Evolutionary conservation across 139 green algal species (phyloP), one percentile per base, ranked within the genome.

Genomic region (Tetradesmus lagerheimii): DNA sequence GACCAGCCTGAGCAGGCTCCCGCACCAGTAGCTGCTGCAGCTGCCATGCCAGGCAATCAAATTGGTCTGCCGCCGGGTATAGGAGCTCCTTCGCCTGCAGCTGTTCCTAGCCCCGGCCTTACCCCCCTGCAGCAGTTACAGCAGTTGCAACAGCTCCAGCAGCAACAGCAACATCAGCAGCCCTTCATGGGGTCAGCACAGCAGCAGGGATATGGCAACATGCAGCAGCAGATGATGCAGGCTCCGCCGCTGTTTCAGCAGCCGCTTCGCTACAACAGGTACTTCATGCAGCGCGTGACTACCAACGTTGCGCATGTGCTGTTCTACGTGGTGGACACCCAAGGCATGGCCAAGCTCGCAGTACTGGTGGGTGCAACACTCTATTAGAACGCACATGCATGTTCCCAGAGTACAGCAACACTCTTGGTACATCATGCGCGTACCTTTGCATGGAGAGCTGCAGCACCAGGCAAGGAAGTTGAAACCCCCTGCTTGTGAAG

Each of bases 221-320:
- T 80, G 81, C 81, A 87, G 53, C 81, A 83, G 34, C 37, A 45
- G n/a, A 3, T 53, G 38, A 6, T 20, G 35, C 76, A 87, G 50
- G n/a, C 31, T 34, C 50, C 18, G 34, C 15, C 79, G n/a, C 79
- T 31, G 23, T 47, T 38, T 12, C 34, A 31, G 71, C 71, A 79
- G 71, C 3, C 12, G 31, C 20, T 20, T 12, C 87, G 39, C 34
- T 91, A 81, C 34, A 35, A 20, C 0, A 86, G 87, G 78, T 87
- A 86, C 87, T 91, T 82, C 79, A 66, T 91, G 78, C 78, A 91
- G 62, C 78, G 87, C 5, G 37, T 87, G 23, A 87, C 57, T 15
- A 86, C 50, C 53, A 91, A 91, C 47, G 87, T 91, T 29, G 78
- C 43, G 4, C 87, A 91, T 64, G 87, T 91, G 27, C 57, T 91